These are phyloP conservation scores for Lentinula novae-zelandiae DNA, from an alignment of 1,284 basidiomycete species.

Conservation along the genomic window DNA sequence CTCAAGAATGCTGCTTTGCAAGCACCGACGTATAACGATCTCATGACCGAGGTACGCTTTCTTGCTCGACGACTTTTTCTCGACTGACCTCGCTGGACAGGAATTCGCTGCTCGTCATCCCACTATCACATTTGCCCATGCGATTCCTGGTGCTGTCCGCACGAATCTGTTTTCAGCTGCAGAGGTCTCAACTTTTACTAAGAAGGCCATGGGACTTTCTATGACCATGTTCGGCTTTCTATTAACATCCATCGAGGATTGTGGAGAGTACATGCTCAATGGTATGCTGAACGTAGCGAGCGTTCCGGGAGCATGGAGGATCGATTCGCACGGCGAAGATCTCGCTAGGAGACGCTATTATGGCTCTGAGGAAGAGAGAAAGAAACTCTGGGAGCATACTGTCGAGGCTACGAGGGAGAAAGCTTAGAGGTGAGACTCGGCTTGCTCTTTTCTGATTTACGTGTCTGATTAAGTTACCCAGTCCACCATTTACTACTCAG, in stretches of 20 bases:
- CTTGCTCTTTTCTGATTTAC: neutral
- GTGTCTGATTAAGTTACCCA: neutral
- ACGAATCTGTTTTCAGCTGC: slow-evolving; percentile 24
- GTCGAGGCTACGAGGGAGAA: slow-evolving; percentile 25
- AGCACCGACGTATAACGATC: slow-evolving; percentile 41
- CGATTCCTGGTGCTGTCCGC: slow-evolving; percentile 35
- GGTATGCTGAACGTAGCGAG: slow-evolving; percentile 30
- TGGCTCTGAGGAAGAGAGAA: slow-evolving; percentile 35
- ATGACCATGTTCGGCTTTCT: slow-evolving; percentile 27
- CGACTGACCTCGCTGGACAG: slow-evolving; percentile 19
- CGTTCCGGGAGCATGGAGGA: slow-evolving; percentile 29
- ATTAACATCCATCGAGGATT: slow-evolving; percentile 28
- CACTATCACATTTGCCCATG: slow-evolving; percentile 35
- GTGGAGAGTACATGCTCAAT: slow-evolving; percentile 42
- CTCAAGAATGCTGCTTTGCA: slow-evolving; percentile 26
- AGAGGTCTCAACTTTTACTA: slow-evolving; percentile 20
- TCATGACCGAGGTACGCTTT: slow-evolving; percentile 40
- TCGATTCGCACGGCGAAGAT: slow-evolving; percentile 34
- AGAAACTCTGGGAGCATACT: slow-evolving; percentile 47
- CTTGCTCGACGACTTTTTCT: neutral
- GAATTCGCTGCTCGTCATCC: slow-evolving; percentile 36
- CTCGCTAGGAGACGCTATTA: slow-evolving; percentile 30
- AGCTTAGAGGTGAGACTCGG: neutral
- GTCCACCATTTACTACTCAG: too few relatives aligned
- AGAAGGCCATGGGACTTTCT: slow-evolving; percentile 21